phyloP scores from a whole-genome alignment of 2,329 filamentous ascomycete genomes.

The Neofusicoccum kwambonambiense region DNA sequence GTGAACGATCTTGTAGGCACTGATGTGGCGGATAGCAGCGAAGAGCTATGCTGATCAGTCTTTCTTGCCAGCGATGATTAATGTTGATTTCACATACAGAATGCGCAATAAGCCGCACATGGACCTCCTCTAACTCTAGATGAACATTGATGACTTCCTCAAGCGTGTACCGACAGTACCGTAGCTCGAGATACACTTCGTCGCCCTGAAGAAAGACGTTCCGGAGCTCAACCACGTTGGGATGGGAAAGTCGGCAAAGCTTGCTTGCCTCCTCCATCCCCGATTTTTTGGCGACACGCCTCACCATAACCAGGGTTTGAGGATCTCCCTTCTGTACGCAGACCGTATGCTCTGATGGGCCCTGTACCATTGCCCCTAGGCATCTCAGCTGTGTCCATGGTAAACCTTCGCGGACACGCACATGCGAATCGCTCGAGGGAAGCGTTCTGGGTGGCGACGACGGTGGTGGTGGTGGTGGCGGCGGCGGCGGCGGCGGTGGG shows the following conservation, averaged over 20 bases:
- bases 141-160: slow-evolving; percentile 16
- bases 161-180: slow-evolving; percentile 19
- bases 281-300: background rate
- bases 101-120: slow-evolving; percentile 18
- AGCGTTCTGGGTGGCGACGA: background rate
- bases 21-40: slow-evolving; percentile 15
- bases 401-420: background rate
- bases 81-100: background rate
- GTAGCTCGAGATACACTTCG: slow-evolving; percentile 22
- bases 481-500: no score
- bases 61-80: background rate
- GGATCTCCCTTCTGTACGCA: background rate
- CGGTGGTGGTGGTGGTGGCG: no score
- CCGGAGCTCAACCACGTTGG: slow-evolving; percentile 4
- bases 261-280: background rate
- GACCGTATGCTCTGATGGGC: background rate
- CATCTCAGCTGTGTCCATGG: background rate
- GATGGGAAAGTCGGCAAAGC: background rate
- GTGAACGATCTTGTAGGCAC: slow-evolving; percentile 19
- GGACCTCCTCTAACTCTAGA: slow-evolving; percentile 15
- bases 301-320: background rate
- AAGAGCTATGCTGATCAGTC: slow-evolving; percentile 16
- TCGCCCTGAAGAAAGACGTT: slow-evolving; percentile 19
- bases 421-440: background rate
- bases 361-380: background rate